Conservation (phyloP, 768 basidiomycete genomes). For the Lyophyllum shimeji region DNA sequence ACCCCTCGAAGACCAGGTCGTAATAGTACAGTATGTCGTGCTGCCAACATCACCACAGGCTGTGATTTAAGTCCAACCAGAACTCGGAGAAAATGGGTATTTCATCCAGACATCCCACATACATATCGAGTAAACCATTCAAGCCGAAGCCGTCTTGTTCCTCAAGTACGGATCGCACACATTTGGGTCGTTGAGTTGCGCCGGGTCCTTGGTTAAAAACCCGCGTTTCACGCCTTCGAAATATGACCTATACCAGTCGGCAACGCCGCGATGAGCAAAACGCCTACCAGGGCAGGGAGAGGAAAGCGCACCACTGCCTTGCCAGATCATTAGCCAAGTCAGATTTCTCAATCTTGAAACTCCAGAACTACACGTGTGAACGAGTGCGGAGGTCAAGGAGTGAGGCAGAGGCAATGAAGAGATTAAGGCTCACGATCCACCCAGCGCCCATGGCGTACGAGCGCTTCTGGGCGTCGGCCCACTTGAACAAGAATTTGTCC, state of each 20-base stretch:
- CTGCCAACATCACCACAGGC: too few relatives aligned
- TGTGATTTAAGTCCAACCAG: too few relatives aligned
- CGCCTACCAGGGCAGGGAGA: neutral
- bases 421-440: conserved; percentile 73
- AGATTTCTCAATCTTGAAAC: conserved; percentile 70
- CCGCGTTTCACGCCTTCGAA: conserved; percentile 56
- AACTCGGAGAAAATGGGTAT: too few relatives aligned
- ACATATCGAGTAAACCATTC: neutral
- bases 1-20: too few relatives aligned
- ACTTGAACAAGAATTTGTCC: conserved; percentile 58
- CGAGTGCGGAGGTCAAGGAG: neutral
- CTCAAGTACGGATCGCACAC: conserved; percentile 61
- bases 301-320: conserved; percentile 57
- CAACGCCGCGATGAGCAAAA: too few relatives aligned
- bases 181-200: conserved; percentile 49
- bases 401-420: conserved; percentile 9
- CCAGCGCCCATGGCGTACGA: conserved; percentile 59
- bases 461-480: conserved; percentile 78
- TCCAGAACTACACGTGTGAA: conserved; percentile 50
- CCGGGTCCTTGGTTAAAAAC: conserved; percentile 64
- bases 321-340: conserved; percentile 46
- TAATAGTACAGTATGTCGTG: too few relatives aligned
- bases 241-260: conserved; percentile 72
- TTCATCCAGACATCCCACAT: too few relatives aligned
- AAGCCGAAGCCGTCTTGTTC: neutral